Evolutionary conservation across 2,329 filamentous ascomycete genomes (phyloP).

Genomic region (Alternaria gaisen): DNA sequence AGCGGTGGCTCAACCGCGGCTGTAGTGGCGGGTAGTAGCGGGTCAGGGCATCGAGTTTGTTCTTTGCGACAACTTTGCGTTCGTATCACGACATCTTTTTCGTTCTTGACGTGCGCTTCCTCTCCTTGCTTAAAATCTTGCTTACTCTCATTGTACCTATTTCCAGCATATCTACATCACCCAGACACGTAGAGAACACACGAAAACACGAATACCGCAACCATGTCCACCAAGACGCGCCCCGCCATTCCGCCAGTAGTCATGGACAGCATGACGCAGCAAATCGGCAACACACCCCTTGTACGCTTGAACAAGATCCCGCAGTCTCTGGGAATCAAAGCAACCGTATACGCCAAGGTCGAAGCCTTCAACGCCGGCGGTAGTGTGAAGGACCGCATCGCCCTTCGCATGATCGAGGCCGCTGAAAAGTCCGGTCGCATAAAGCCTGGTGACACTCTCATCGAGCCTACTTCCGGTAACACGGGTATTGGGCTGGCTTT

Average conservation of each 20-base stretch:
- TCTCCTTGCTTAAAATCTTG: conserved; percentile 3
- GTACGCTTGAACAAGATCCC: conserved; percentile 93
- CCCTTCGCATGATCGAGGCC: conserved; percentile 95
- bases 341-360: conserved; percentile 88
- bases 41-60: conserved; percentile 19
- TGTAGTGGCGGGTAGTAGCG: conserved; percentile 27
- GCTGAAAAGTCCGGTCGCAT: conserved; percentile 91
- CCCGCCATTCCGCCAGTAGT: conserved; percentile 64
- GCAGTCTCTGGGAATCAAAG: conserved; percentile 86
- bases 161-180: neutral
- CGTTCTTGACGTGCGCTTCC: conserved; percentile 9
- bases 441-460: conserved; percentile 95
- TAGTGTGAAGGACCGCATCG: conserved; percentile 94
- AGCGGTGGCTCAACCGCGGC: conserved; percentile 16
- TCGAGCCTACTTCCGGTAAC: conserved; percentile 97
- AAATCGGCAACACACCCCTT: conserved; percentile 96
- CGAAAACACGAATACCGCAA: conserved; percentile 15
- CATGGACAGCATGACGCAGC: conserved; percentile 76
- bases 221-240: conserved; percentile 59
- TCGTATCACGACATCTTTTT: conserved; percentile 4
- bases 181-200: neutral
- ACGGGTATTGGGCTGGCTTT: conserved; percentile 96
- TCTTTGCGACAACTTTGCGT: conserved; percentile 21
- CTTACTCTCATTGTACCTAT: neutral
- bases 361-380: conserved; percentile 95